Evolutionary conservation across 2,329 filamentous ascomycete genomes (phyloP).

Genomic region (Monilinia fructicola): DNA sequence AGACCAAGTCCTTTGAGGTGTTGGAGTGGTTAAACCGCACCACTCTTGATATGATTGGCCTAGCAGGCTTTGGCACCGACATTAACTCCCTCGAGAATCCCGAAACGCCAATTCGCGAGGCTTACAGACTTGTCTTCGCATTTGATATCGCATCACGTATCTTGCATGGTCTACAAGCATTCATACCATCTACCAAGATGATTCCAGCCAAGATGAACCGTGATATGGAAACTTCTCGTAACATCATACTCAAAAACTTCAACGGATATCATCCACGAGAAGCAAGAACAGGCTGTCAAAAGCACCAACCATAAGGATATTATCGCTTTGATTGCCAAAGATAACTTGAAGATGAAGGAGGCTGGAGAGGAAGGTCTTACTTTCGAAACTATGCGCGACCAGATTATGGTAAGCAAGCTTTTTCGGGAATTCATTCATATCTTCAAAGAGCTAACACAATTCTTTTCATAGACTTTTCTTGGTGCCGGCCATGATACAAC

Average conservation of each 20-base stretch:
- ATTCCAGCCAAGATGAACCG: conserved; percentile 60
- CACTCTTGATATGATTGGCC: conserved; percentile 72
- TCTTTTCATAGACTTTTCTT: conserved; percentile 70
- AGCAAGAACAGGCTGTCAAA: conserved; percentile 59
- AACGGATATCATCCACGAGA: conserved; percentile 58
- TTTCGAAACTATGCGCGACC: conserved; percentile 63
- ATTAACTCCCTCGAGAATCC: conserved; percentile 66
- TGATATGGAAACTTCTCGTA: conserved; percentile 63
- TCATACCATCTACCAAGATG: conserved; percentile 50
- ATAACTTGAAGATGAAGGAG: conserved; percentile 51
- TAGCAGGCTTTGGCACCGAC: conserved; percentile 67
- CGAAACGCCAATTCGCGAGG: conserved; percentile 55
- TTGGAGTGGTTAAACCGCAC: conserved; percentile 60
- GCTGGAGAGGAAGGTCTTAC: conserved; percentile 70
- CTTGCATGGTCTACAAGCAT: conserved; percentile 51
- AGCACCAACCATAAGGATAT: conserved; percentile 65
- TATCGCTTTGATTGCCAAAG: conserved; percentile 55
- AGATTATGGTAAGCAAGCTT: conserved; percentile 13
- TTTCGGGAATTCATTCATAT: rapidly evolving
- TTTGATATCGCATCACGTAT: conserved; percentile 50
- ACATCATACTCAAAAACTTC: conserved; percentile 61
- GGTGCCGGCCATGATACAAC: conserved; percentile 58
- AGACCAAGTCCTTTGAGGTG: conserved; percentile 37
- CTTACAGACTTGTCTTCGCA: conserved; percentile 52
- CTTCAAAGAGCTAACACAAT: not conserved